Evolutionary conservation across 2,329 filamentous ascomycete genomes (phyloP).

Genomic region (Aspergillus awamori): DNA sequence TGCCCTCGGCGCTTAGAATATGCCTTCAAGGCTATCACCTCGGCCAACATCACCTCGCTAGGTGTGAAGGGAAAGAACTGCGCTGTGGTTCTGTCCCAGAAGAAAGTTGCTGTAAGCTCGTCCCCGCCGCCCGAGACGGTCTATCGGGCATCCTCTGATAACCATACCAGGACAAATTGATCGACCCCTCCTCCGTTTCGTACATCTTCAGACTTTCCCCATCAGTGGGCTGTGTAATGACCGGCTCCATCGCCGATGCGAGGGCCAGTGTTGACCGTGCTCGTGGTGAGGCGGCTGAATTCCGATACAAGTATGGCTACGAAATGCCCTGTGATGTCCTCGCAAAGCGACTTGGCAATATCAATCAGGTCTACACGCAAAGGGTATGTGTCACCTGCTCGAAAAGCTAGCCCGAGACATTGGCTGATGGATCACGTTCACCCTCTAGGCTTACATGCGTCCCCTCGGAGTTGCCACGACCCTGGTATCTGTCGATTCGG

Average conservation of each 20-base stretch:
- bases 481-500: slow-evolving; percentile 88
- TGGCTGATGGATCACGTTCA: slow-evolving; percentile 9
- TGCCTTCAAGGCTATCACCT: slow-evolving; percentile 99
- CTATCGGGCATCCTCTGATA: slow-evolving; percentile 20
- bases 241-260: slow-evolving; percentile 96
- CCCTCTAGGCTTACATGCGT: slow-evolving; percentile 87
- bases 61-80: slow-evolving; percentile 96
- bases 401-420: background rate
- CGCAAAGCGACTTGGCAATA: slow-evolving; percentile 96
- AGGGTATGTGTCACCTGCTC: slow-evolving; percentile 61
- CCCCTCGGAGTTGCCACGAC: slow-evolving; percentile 95
- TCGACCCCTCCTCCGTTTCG: slow-evolving; percentile 94
- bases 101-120: slow-evolving; percentile 91
- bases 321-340: slow-evolving; percentile 99
- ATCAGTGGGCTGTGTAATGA: slow-evolving; percentile 97
- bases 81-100: slow-evolving; percentile 95
- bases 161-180: slow-evolving; percentile 83
- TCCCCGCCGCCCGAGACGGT: background rate
- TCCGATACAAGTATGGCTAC: slow-evolving; percentile 98
- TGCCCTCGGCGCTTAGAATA: slow-evolving; percentile 69
- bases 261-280: slow-evolving; percentile 90
- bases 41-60: slow-evolving; percentile 97
- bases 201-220: slow-evolving; percentile 97
- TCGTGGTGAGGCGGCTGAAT: slow-evolving; percentile 93
- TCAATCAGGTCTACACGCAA: slow-evolving; percentile 99